phyloP scores from a whole-genome alignment of 2,329 filamentous ascomycete species.

The Penicillium sp. region DNA sequence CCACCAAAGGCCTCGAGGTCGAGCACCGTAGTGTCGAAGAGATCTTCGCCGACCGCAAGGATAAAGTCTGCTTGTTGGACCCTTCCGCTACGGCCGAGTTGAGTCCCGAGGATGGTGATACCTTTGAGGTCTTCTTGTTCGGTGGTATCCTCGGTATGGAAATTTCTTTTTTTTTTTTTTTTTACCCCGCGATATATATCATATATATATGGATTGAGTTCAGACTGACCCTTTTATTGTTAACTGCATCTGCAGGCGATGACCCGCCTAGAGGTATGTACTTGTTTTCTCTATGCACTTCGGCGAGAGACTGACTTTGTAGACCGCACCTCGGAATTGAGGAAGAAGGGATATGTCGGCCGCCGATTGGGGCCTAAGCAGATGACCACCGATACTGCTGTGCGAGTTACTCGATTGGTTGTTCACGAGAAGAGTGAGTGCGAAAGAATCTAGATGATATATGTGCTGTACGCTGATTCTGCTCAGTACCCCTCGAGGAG shows the following conservation, averaged over 20 bases:
- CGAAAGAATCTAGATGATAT: neutral
- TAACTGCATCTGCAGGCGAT: conserved; percentile 62
- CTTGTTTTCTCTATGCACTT: neutral
- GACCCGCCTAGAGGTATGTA: conserved; percentile 82
- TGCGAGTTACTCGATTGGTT: conserved; percentile 86
- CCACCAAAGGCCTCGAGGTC: conserved; percentile 63
- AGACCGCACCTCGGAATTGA: conserved; percentile 95
- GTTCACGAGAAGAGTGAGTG: conserved; percentile 73
- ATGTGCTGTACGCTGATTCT: neutral
- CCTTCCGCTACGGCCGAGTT: conserved; percentile 80
- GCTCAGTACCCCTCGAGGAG: conserved; percentile 69
- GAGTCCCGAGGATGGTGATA: conserved; percentile 74
- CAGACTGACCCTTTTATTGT: conserved; percentile 5
- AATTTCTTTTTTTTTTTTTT: conserved; percentile 14
- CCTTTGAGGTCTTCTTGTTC: conserved; percentile 90
- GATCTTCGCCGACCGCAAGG: conserved; percentile 70
- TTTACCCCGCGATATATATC: neutral
- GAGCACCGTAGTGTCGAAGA: conserved; percentile 79
- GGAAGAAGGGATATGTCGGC: conserved; percentile 88
- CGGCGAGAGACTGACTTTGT: conserved; percentile 12
- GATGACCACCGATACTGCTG: conserved; percentile 98
- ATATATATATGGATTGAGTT: neutral
- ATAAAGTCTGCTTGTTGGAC: conserved; percentile 83
- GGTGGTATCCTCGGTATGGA: conserved; percentile 84
- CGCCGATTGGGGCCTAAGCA: conserved; percentile 86